Base-by-base conservation (phyloP, 257 asterid genomes). In the Solanum pennellii region DNA sequence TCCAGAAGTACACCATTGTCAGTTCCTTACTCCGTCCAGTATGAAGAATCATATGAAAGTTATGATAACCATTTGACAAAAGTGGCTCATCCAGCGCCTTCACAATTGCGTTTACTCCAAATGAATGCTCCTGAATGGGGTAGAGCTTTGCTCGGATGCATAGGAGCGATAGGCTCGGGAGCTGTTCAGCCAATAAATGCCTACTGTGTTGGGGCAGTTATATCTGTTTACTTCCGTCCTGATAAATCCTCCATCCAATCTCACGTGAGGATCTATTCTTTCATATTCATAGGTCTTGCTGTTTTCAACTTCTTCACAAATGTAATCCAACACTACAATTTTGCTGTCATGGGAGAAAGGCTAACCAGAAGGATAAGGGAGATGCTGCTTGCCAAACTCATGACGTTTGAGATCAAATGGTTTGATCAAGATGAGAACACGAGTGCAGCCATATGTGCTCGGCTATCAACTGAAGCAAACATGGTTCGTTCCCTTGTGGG, bases 71-170 rank as follows among this genome's bases (percentile, higher is more conserved):
- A 92, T 77, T 73, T 42, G 6, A 82, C 82, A 21, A 86, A 76
- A 83, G 49, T 35, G 29, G 75, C 86, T 21, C 44, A 92, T 49
- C 92, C 89, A 7, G 90, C 97, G 45, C 97, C 98, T 44, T 93
- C 98, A 75, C 93, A 91, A 60, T 89, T 88, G 93, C 97, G 96
- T 44, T 88, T 95, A 82, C 86, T 95, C 88, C 90, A 92, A 85
- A 90, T 95, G 94, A 95, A 95, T 66, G 88, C 92, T 73, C 97
- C 98, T 0, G 98, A 95, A 89, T 91, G 93, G 93, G 86, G 88
- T 4, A 84, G 89, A 83, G 95, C 98, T 69, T 56, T 93, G 41
- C 93, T 94, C 12, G 98, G 98, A 47, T 93, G 96, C 92, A 72
- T 95, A 6, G 97, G 95, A 68, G 97, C 97, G 59, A 90, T 94